A percentile compares a stretch with the other conserved stretches of the same genome.
These are phyloP conservation scores for Pythium aristosporum DNA, from an alignment of 352 stramenopile genomes.

Conservation along the genomic window DNA sequence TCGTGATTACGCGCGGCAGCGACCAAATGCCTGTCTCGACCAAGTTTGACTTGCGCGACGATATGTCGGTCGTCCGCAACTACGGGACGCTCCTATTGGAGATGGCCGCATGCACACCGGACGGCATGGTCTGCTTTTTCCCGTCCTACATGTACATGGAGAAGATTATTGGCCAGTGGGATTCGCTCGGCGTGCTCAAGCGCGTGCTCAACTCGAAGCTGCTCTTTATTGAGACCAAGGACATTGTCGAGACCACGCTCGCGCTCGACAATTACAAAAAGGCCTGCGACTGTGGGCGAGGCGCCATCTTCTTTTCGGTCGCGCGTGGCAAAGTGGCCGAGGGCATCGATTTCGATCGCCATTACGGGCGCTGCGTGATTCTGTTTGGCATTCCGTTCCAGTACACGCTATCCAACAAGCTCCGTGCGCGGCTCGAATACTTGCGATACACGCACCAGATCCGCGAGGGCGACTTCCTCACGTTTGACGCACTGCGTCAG, in stretches of 20 bases:
- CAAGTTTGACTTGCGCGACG: conserved; percentile 88
- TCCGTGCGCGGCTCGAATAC: conserved; percentile 96
- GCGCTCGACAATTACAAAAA: conserved; percentile 98
- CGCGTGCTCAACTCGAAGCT: conserved; percentile 97
- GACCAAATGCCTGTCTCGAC: conserved; percentile 97
- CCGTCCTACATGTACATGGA: conserved; percentile 99
- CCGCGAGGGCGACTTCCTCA: conserved; percentile 95
- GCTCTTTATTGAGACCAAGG: conserved; percentile 99
- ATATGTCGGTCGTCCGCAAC: conserved; percentile 94
- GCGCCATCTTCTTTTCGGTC: conserved; percentile 98
- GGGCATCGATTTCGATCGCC: conserved; percentile 99
- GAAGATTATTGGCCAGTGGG: conserved; percentile 97
- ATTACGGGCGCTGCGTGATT: conserved; percentile 98
- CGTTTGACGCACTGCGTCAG: conserved; percentile 98
- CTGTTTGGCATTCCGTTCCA: conserved; percentile 99
- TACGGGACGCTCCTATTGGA: conserved; percentile 96
- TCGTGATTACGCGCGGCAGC: conserved; percentile 96
- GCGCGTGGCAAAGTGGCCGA: conserved; percentile 98
- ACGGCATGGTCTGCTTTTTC: conserved; percentile 99
- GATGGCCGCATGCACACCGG: conserved; percentile 92
- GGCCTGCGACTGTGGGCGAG: conserved; percentile 94
- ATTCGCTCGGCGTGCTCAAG: conserved; percentile 89
- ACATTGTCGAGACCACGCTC: conserved; percentile 99
- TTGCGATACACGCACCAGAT: conserved; percentile 93
- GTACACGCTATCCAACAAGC: conserved; percentile 94